Percentiles rank a stretch among this genome's conserved stretches.
These are phyloP conservation scores for Daldinia childiae DNA, from an alignment of 495 filamentous ascomycete species.

Conservation along the genomic window DNA sequence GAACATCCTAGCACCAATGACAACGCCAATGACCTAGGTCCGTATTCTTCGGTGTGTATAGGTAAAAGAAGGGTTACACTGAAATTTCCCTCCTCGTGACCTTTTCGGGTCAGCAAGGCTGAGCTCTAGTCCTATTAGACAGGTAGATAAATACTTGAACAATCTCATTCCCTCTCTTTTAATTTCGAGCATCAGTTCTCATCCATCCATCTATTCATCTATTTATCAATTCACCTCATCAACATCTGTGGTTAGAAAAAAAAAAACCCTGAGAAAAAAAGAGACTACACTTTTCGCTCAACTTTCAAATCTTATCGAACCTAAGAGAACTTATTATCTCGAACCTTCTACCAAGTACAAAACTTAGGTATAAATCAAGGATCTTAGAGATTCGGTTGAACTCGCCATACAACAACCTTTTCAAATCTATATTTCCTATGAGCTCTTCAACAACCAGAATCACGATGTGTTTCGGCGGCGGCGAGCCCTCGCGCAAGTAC, in stretches of 20 bases:
- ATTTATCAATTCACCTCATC: not conserved
- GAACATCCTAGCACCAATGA: conserved; percentile 22
- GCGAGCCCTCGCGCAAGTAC: conserved; percentile 52
- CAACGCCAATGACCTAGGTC: not conserved
- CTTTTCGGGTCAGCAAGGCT: conserved; percentile 35
- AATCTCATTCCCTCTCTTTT: not conserved
- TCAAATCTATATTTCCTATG: not conserved
- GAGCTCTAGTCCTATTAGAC: conserved; percentile 24
- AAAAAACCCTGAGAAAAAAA: not conserved
- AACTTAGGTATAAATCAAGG: not conserved
- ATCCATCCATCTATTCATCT: not conserved
- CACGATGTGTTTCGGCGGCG: conserved; percentile 57
- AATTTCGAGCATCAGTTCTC: not conserved
- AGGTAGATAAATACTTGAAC: conserved; percentile 28
- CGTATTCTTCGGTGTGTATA: conserved; percentile 19
- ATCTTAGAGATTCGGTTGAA: not conserved
- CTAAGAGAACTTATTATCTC: not conserved
- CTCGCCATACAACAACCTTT: not conserved
- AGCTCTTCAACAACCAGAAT: conserved; percentile 7
- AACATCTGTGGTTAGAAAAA: not conserved
- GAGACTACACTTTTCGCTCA: not conserved
- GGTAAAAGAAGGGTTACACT: conserved; percentile 24
- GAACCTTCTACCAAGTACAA: not conserved
- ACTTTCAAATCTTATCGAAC: conserved; percentile 3
- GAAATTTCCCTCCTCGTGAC: conserved; percentile 29